phyloP scores from a whole-genome alignment of 1,284 basidiomycete species.

The Stereum hirsutum region DNA sequence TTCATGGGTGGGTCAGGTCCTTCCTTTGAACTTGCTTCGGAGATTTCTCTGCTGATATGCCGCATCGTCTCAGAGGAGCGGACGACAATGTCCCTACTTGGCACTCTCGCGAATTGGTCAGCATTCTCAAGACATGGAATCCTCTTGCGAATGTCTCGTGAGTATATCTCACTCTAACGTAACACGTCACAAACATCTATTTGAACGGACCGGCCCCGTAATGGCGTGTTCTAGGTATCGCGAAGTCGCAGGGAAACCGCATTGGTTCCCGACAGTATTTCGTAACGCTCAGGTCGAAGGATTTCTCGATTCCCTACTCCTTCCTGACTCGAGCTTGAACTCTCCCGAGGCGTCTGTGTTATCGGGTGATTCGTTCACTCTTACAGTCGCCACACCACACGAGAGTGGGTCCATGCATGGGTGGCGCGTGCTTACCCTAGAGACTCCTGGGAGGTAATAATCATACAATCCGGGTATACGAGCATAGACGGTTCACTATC shows the following conservation, averaged over 20 bases:
- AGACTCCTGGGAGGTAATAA: constrained; percentile 51
- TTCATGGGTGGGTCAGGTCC: constrained; percentile 57
- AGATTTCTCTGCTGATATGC: not conserved
- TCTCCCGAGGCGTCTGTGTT: not conserved
- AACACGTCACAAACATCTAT: too few relatives aligned
- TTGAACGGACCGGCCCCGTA: not conserved
- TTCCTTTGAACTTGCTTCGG: not conserved
- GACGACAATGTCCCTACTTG: constrained; percentile 78
- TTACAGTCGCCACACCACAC: constrained; percentile 56
- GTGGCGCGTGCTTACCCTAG: constrained; percentile 46
- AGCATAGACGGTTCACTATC: not conserved
- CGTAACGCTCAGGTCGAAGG: constrained; percentile 40
- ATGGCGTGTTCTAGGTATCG: constrained; percentile 32
- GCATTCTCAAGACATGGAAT: constrained; percentile 47
- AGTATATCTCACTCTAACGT: constrained; percentile 10
- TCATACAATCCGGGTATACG: not conserved
- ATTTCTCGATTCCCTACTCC: constrained; percentile 35
- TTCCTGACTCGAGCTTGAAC: constrained; percentile 12
- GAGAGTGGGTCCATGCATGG: constrained; percentile 62
- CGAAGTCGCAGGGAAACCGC: constrained; percentile 54
- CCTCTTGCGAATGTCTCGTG: constrained; percentile 43
- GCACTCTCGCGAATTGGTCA: constrained; percentile 62
- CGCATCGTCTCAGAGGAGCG: constrained; percentile 34
- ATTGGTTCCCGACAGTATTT: constrained; percentile 65
- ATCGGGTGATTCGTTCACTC: constrained; percentile 44